phyloP scores from a whole-genome alignment of 495 filamentous ascomycete genomes.

The Immersiella caudata region DNA sequence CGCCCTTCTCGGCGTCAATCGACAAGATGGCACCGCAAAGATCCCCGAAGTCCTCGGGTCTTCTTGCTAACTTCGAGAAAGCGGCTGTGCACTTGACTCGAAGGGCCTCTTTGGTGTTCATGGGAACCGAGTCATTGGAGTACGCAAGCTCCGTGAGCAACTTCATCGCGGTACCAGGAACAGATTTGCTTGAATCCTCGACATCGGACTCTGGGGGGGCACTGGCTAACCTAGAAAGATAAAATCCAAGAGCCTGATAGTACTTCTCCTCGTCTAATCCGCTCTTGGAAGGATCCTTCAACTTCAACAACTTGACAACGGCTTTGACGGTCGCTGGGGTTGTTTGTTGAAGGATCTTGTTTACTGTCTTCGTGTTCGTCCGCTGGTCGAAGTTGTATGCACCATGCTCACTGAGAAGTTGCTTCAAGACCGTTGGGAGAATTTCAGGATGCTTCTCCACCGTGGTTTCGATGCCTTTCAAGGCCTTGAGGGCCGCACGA shows the following conservation, averaged over 20 bases:
- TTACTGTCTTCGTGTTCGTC: conserved; percentile 87
- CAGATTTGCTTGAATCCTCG: conserved; percentile 32
- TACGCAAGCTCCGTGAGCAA: conserved; percentile 54
- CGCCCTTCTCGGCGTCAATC: conserved; percentile 57
- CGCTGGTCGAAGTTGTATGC: conserved; percentile 79
- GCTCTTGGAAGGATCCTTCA: conserved; percentile 35
- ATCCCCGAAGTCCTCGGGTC: conserved; percentile 56
- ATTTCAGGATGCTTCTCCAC: conserved; percentile 65
- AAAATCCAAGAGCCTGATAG: conserved; percentile 56
- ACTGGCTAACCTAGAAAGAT: conserved; percentile 51
- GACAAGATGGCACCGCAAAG: conserved; percentile 52
- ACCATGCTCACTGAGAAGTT: conserved; percentile 69
- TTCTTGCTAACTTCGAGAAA: conserved; percentile 69
- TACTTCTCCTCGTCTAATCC: conserved; percentile 43
- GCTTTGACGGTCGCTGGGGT: conserved; percentile 54
- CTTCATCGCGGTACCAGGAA: conserved; percentile 45
- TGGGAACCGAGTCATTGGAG: conserved; percentile 55
- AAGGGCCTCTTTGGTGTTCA: conserved; percentile 67
- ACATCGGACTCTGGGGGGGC: conserved; percentile 24
- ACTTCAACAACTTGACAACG: conserved; percentile 47
- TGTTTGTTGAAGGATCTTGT: conserved; percentile 68
- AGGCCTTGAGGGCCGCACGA: conserved; percentile 70
- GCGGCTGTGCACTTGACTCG: conserved; percentile 63
- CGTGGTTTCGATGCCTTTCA: conserved; percentile 68
- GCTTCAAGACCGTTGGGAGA: conserved; percentile 60